Evolutionary conservation across 2,329 filamentous ascomycete species (phyloP), one percentile per base, ranked within the genome.

Genomic region (Verticillium nonalfalfae): DNA sequence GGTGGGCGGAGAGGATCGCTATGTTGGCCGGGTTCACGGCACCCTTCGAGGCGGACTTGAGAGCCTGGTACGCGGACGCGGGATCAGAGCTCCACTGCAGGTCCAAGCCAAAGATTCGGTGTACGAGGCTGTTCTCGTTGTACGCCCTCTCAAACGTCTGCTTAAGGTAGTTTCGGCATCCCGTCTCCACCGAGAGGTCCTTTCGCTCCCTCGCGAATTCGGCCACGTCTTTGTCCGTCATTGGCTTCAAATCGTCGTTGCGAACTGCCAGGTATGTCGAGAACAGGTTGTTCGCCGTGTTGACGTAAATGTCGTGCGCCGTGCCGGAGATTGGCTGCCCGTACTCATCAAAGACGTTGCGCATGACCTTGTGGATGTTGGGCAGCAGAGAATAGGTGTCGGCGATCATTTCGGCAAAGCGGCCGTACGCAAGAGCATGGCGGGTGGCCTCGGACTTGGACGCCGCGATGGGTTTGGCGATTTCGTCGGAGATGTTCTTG

Each of bases 381-480:
- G 81, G 79, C 5, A 86, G 74, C 33, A 87, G 67, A 3, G 80
- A 78, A 68, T 84, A 84, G 2, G 82, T 82, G 35, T 85, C 83
- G 1, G 81, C 71, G 18, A 86, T 74, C 74, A 84, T 80, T 67
- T 86, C 83, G 60, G 84, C 81, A 54, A 85, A 86, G 3, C 84
- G 81, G 7, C 83, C 84, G 61, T 86, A 87, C 0, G 82, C 81
- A 34, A 87, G 75, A 7, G 85, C 84, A 67, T 86, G 82, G 10
- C 82, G 78, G 9, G 85, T 83, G 1, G 84, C 83, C 62, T 85
- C 83, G 1, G 84, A 86, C 64, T 85, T 80, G 0, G 83, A 85
- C 4, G 76, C 77, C 0, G 76, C 71, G 33, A 86, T 80, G 66
- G 86, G 84, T 45, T 78, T 76, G 0, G 80, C 77, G 55, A 86